Evolutionary conservation across 768 basidiomycete genomes (phyloP), one percentile per base, ranked within the genome.

Genomic region (Tremella yokohamensis): DNA sequence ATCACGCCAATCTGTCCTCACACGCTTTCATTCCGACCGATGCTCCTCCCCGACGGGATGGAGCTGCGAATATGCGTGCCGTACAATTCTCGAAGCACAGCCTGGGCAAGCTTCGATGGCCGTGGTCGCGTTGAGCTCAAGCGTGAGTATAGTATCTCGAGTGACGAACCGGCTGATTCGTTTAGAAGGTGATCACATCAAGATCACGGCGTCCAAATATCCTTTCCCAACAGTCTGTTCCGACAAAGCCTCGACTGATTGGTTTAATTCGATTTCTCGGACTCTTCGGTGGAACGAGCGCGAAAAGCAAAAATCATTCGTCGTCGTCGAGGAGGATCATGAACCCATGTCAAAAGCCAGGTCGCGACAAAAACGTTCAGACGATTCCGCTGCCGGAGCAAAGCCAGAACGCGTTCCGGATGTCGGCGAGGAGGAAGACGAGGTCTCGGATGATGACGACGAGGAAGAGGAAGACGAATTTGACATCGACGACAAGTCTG

Each of bases 271-370:
- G 3, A 98, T 99, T 62, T 90, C 90, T 37, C 84, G 96, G 20
- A 99, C 94, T 8, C 81, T 99, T 49, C 94, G 97, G 76, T 98
- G 96, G 96, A 99, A 99, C 79, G 94, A 99, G 77, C 85, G 94
- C 20, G 91, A 98, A 78, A 84, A 96, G 47, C 96, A 99, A 74
- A 99, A 98, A 75, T 96, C 92, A 6, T 98, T 52, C 52, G 18
- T 51, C n/a, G 34, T 40, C 26, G 44, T 58, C 49, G 65, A 56
- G 60, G 57, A 59, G 56, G 40, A 57, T 40, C 25, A 50, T 56
- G 25, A 54, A 61, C 20, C 58, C 39, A 24, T 52, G 18, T 42
- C 26, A 20, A 65, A 63, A 53, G 53, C 65, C 1, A 48, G 65
- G 20, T 55, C 56, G 3, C 6, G 38, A 1, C 52, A 59, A 20